A percentile compares a stretch with the other conserved stretches of the same genome.
These are phyloP conservation scores for Euphrasia arctica DNA, from an alignment of 305 asterid species.

Conservation along the genomic window DNA sequence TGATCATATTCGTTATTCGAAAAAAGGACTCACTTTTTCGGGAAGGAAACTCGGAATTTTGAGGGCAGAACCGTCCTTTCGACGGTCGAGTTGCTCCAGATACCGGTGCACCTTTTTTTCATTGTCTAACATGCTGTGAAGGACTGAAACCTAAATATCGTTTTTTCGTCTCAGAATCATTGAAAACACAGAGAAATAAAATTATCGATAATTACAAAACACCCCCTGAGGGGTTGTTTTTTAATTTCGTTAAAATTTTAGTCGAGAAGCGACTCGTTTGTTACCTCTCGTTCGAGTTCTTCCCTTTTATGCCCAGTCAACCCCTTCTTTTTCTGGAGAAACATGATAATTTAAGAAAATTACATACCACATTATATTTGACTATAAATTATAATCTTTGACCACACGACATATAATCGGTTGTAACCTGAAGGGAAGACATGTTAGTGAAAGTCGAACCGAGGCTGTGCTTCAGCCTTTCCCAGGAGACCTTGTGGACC, in stretches of 20 bases:
- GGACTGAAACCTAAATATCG: constrained; percentile 41
- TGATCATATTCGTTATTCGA: background rate
- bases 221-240: background rate
- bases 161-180: background rate
- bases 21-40: constrained; percentile 45
- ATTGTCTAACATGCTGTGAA: constrained; percentile 54
- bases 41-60: constrained; percentile 57
- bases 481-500: background rate
- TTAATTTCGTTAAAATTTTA: background rate
- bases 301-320: background rate
- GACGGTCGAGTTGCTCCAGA: constrained; percentile 41
- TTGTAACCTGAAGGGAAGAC: background rate
- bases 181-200: background rate
- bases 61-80: constrained; percentile 39
- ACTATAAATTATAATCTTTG: background rate
- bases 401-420: background rate
- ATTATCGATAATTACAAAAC: background rate
- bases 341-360: background rate
- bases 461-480: background rate
- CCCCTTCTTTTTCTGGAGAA: constrained; percentile 5
- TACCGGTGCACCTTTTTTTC: constrained; percentile 54
- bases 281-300: constrained; percentile 11
- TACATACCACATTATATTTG: no score
- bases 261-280: background rate
- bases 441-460: background rate